Percentiles rank a stretch among this genome's conserved stretches.
phyloP scores from a whole-genome alignment of 805 yeast genomes.

The Lachancea cidri region DNA sequence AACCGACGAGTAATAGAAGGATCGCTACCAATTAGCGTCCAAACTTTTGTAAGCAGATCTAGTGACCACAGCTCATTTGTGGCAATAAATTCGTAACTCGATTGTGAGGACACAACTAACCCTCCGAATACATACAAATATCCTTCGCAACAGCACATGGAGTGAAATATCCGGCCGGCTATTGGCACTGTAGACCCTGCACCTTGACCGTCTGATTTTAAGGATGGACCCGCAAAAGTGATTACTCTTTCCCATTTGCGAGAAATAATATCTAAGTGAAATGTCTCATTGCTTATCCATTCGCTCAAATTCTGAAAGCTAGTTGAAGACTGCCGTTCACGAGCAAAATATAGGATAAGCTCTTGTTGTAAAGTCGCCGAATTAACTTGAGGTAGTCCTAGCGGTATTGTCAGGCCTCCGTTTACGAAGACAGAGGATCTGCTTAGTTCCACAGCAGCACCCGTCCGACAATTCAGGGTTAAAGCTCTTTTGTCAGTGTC shows the following conservation, averaged over 20 bases:
- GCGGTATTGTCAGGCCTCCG: constrained; percentile 64
- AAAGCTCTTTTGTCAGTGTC: constrained; percentile 44
- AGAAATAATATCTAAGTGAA: constrained; percentile 53
- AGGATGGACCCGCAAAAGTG: constrained; percentile 9
- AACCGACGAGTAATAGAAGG: constrained; percentile 40
- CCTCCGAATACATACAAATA: constrained; percentile 65
- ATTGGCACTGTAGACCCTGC: background rate
- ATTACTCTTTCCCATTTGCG: constrained; percentile 50
- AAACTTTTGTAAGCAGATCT: constrained; percentile 44
- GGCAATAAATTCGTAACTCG: constrained; percentile 38
- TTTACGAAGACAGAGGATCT: constrained; percentile 57
- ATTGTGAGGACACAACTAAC: constrained; percentile 37
- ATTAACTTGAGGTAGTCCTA: constrained; percentile 41
- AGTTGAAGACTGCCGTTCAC: constrained; percentile 18
- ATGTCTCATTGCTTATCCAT: constrained; percentile 59
- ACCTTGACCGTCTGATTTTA: background rate
- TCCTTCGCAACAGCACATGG: constrained; percentile 46
- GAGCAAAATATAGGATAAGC: constrained; percentile 34
- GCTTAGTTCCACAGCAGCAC: constrained; percentile 54
- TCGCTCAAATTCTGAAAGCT: constrained; percentile 26
- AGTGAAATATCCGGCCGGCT: constrained; percentile 49
- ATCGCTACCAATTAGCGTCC: constrained; percentile 48
- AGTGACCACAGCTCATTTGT: constrained; percentile 68
- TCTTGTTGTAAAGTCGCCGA: constrained; percentile 36
- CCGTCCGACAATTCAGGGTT: constrained; percentile 59